phyloP scores from a whole-genome alignment of 768 basidiomycete species.

The Phylloporus arenicola region DNA sequence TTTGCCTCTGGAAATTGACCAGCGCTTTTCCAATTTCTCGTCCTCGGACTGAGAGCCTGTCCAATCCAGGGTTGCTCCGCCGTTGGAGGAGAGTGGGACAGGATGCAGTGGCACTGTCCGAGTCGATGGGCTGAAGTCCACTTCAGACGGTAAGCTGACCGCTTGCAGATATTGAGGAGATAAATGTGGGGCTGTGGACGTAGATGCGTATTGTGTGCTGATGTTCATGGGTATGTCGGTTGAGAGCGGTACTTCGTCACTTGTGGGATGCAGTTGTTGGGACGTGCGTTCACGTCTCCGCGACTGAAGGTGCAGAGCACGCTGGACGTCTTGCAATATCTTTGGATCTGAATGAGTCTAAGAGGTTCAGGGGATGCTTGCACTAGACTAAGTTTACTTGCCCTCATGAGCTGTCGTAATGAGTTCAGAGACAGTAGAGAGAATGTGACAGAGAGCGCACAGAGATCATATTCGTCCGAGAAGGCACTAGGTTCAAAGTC shows the following conservation, averaged over 20 bases:
- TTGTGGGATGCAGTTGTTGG: constrained; percentile 16
- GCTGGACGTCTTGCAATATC: constrained; percentile 75
- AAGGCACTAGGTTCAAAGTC: constrained; percentile 43
- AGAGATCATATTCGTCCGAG: constrained; percentile 74
- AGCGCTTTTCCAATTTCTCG: constrained; percentile 53
- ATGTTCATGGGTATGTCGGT: constrained; percentile 25
- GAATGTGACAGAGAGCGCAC: constrained; percentile 39
- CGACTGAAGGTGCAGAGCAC: constrained; percentile 67
- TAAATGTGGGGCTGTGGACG: constrained; percentile 22
- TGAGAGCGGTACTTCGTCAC: constrained; percentile 21
- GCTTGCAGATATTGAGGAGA: constrained; percentile 21
- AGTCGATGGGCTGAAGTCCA: constrained; percentile 69
- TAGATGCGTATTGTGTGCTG: constrained; percentile 28
- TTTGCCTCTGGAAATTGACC: constrained; percentile 51
- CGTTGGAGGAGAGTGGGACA: constrained; percentile 62
- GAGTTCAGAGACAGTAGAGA: constrained; percentile 8
- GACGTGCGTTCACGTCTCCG: constrained; percentile 60
- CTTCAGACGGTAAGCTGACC: constrained; percentile 34
- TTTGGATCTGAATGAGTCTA: constrained; percentile 52
- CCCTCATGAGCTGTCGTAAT: constrained; percentile 63
- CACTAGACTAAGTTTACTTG: constrained; percentile 28
- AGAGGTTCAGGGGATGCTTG: constrained; percentile 9
- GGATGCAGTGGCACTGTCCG: constrained; percentile 49
- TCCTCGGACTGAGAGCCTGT: constrained; percentile 51
- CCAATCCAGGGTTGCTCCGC: constrained; percentile 73